Evolutionary conservation across 2,329 filamentous ascomycete species (phyloP).

Genomic region (Colletotrichum sidae): DNA sequence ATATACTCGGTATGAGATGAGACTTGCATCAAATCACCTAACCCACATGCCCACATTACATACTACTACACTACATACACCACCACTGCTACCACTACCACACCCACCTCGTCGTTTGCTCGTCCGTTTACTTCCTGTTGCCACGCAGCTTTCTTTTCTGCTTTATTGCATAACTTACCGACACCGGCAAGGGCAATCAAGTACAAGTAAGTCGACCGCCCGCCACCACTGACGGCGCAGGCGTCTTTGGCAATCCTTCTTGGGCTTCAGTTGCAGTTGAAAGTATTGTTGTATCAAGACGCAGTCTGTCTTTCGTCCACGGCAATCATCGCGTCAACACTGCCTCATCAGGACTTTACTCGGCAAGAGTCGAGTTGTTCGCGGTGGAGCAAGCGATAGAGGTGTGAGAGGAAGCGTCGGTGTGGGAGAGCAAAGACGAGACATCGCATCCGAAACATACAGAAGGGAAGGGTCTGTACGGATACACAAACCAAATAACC

Average conservation of each 20-base stretch:
- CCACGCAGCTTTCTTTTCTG: constrained; percentile 10
- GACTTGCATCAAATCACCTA: constrained; percentile 31
- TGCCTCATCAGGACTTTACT: neutral
- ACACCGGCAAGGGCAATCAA: neutral
- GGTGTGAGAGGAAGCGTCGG: neutral
- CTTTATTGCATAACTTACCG: constrained; percentile 2
- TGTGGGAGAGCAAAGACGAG: neutral
- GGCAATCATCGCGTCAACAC: neutral
- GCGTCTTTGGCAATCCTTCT: too few species aligned
- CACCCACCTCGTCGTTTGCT: constrained; percentile 12
- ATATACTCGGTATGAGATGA: constrained; percentile 19
- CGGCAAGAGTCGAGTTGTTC: too few species aligned
- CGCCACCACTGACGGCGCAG: neutral
- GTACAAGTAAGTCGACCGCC: constrained; percentile 26
- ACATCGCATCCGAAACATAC: neutral
- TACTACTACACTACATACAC: too few species aligned
- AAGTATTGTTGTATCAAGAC: neutral
- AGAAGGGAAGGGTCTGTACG: constrained; percentile 13
- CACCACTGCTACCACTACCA: neutral
- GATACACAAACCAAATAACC: neutral
- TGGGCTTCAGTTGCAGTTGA: neutral
- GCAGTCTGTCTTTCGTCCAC: neutral
- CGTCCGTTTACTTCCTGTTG: neutral
- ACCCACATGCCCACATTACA: constrained; percentile 3
- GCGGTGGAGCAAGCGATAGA: too few species aligned